These are phyloP conservation scores for Gloeostereum incarnatum DNA, from an alignment of 768 basidiomycete species.

Conservation along the genomic window DNA sequence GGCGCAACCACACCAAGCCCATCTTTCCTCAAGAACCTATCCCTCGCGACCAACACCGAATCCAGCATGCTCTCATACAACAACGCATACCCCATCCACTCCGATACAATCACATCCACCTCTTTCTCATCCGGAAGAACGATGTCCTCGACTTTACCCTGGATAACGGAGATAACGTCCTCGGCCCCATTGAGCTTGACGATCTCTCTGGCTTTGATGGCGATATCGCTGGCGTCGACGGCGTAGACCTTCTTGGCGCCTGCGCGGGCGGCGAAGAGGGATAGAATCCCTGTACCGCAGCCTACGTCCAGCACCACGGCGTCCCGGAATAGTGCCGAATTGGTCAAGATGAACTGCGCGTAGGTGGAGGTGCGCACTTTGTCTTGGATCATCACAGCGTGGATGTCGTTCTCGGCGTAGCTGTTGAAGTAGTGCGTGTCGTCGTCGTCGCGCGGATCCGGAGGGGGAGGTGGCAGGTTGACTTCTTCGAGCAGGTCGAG, in stretches of 20 bases:
- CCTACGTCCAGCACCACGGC: slow-evolving; percentile 92
- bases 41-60: slow-evolving; percentile 83
- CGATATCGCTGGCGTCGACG: slow-evolving; percentile 84
- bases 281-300: slow-evolving; percentile 91
- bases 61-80: slow-evolving; percentile 98
- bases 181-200: slow-evolving; percentile 68
- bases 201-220: slow-evolving; percentile 67
- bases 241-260: slow-evolving; percentile 89
- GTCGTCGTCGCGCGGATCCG: slow-evolving; percentile 52
- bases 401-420: slow-evolving; percentile 92
- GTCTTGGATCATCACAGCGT: slow-evolving; percentile 95
- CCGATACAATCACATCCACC: slow-evolving; percentile 93
- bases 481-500: slow-evolving; percentile 40
- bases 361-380: slow-evolving; percentile 91
- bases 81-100: slow-evolving; percentile 95
- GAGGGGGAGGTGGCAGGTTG: slow-evolving; percentile 19
- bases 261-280: slow-evolving; percentile 80
- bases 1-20: slow-evolving; percentile 78
- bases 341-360: slow-evolving; percentile 82
- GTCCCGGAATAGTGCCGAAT: slow-evolving; percentile 71
- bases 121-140: slow-evolving; percentile 59
- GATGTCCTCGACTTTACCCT: slow-evolving; percentile 88
- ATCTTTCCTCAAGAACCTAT: slow-evolving; percentile 65
- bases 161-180: slow-evolving; percentile 76
- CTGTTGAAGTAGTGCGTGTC: slow-evolving; percentile 93